These are phyloP conservation scores for Geoglossum cookeanum DNA, from an alignment of 2,329 filamentous ascomycete species.

Conservation along the genomic window DNA sequence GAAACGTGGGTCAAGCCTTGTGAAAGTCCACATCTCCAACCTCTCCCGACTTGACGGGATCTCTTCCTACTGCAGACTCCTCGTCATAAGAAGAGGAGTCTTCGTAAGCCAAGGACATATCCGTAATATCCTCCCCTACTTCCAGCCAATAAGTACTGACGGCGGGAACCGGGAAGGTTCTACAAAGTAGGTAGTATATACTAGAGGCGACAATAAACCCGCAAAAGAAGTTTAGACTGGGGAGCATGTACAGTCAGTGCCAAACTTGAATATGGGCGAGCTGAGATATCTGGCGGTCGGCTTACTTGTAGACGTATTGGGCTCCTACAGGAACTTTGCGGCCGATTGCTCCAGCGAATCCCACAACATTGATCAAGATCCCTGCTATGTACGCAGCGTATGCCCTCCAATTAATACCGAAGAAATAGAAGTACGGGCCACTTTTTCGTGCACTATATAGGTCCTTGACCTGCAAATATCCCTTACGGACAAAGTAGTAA, in stretches of 20 bases:
- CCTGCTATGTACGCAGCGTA: constrained; percentile 68
- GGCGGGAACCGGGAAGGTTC: constrained; percentile 51
- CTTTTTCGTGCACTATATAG: constrained; percentile 53
- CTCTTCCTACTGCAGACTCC: background rate
- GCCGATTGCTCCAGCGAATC: constrained; percentile 70
- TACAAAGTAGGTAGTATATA: constrained; percentile 53
- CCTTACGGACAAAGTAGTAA: constrained; percentile 71
- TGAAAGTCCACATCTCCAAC: background rate
- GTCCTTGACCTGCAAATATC: constrained; percentile 59
- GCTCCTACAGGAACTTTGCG: constrained; percentile 54
- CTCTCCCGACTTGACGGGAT: background rate
- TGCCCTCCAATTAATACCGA: constrained; percentile 63
- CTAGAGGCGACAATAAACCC: constrained; percentile 53
- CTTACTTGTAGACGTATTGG: constrained; percentile 57
- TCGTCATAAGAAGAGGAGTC: background rate
- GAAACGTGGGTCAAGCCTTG: background rate
- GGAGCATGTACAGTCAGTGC: background rate
- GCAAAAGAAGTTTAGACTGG: constrained; percentile 59
- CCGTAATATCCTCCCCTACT: constrained; percentile 39
- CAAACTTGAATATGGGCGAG: background rate
- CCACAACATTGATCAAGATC: constrained; percentile 79
- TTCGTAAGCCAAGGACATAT: constrained; percentile 12
- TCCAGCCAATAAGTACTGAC: constrained; percentile 62
- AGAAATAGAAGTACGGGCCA: constrained; percentile 54
- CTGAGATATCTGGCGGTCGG: too few relatives aligned